phyloP scores from a whole-genome alignment of 495 filamentous ascomycete genomes.

The Penicillium fimorum region DNA sequence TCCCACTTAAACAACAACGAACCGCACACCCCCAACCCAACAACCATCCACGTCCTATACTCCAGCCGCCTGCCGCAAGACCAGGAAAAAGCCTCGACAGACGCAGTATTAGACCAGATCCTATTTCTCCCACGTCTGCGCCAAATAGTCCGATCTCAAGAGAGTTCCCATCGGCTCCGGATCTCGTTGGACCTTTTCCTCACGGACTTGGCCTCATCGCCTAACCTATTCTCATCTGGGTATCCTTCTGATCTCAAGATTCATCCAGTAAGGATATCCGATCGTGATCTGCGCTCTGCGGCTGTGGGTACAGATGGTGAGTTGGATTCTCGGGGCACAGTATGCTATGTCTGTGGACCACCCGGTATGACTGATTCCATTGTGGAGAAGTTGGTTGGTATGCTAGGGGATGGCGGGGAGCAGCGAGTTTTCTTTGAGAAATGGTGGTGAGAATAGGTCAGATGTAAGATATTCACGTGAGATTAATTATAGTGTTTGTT shows the following conservation, averaged over 20 bases:
- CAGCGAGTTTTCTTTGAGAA: slow-evolving; percentile 74
- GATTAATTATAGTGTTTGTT: neutral
- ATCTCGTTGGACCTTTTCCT: slow-evolving; percentile 43
- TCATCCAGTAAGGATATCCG: slow-evolving; percentile 6
- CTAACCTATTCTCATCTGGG: slow-evolving; percentile 10
- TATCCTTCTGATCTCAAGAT: slow-evolving; percentile 44
- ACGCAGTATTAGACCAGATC: slow-evolving; percentile 56
- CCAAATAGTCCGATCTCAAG: slow-evolving; percentile 37
- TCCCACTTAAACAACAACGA: slow-evolving; percentile 42
- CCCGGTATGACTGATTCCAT: slow-evolving; percentile 78
- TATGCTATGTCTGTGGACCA: slow-evolving; percentile 79
- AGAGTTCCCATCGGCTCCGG: slow-evolving; percentile 27
- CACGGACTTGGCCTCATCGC: slow-evolving; percentile 23
- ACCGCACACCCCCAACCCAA: slow-evolving; percentile 18
- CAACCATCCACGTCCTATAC: slow-evolving; percentile 44
- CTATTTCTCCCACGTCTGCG: slow-evolving; percentile 57
- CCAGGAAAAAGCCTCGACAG: slow-evolving; percentile 24
- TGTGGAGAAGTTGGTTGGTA: slow-evolving; percentile 51
- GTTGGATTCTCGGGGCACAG: slow-evolving; percentile 45
- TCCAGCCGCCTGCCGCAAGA: slow-evolving; percentile 38
- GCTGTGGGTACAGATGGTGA: slow-evolving; percentile 38
- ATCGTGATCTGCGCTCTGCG: slow-evolving; percentile 48
- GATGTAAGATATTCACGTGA: neutral
- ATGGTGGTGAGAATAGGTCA: slow-evolving; percentile 66
- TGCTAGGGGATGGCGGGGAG: slow-evolving; percentile 50